Conservation (phyloP, 495 filamentous ascomycete species). For the Cetradonia linearis region DNA sequence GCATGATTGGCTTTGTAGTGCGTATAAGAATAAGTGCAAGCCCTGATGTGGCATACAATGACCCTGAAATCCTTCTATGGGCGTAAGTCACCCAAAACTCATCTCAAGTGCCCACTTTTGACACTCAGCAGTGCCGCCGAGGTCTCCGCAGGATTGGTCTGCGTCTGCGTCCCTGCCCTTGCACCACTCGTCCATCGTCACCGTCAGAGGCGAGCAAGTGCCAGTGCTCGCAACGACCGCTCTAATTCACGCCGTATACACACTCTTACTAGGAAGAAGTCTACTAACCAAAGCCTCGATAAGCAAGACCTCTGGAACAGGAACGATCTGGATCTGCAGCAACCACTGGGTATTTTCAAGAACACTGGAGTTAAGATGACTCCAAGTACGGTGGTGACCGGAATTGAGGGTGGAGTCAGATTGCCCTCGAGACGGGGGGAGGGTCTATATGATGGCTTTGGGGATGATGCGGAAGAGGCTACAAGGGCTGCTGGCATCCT, state of each 20-base stretch:
- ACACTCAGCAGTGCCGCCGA: constrained; percentile 18
- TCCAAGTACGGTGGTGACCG: not conserved
- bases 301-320: not conserved
- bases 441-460: not conserved
- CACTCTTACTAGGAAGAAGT: not conserved
- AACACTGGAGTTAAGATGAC: not conserved
- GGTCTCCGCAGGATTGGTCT: constrained; percentile 20
- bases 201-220: not conserved
- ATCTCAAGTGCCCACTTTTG: not conserved
- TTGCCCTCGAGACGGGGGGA: not conserved
- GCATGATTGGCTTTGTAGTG: constrained; percentile 24
- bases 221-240: not conserved
- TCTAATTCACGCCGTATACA: not conserved
- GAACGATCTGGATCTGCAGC: not conserved
- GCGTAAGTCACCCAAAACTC: not conserved
- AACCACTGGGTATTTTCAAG: not conserved
- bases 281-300: not conserved
- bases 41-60: constrained; percentile 25
- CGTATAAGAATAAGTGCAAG: constrained; percentile 22
- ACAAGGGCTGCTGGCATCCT: not conserved
- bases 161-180: constrained; percentile 23
- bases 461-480: not conserved
- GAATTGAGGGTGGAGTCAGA: not conserved
- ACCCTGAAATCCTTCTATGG: constrained; percentile 23
- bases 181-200: constrained; percentile 7